Evolutionary conservation across 2,329 filamentous ascomycete species (phyloP).

Genomic region (Chrysoporthe austroafricana): DNA sequence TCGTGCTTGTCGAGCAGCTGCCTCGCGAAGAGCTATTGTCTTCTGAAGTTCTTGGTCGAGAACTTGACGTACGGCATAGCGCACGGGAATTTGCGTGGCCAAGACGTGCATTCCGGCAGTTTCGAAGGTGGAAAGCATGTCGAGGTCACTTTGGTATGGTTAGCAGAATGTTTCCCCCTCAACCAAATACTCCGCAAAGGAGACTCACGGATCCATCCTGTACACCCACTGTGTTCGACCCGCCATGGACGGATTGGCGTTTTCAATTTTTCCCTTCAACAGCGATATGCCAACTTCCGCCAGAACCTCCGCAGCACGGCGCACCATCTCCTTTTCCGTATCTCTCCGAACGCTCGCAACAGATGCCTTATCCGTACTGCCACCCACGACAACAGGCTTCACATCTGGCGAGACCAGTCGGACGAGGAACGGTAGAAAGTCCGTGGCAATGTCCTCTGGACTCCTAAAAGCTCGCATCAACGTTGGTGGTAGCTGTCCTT

Average conservation of each 20-base stretch:
- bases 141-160: slow-evolving; percentile 62
- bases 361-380: slow-evolving; percentile 61
- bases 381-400: slow-evolving; percentile 81
- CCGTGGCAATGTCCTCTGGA: slow-evolving; percentile 74
- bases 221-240: slow-evolving; percentile 76
- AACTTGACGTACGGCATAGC: slow-evolving; percentile 93
- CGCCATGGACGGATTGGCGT: slow-evolving; percentile 44
- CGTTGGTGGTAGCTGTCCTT: slow-evolving; percentile 71
- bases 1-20: slow-evolving; percentile 66
- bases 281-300: slow-evolving; percentile 80
- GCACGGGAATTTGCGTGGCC: slow-evolving; percentile 69
- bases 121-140: slow-evolving; percentile 75
- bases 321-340: slow-evolving; percentile 79
- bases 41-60: slow-evolving; percentile 87
- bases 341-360: slow-evolving; percentile 85
- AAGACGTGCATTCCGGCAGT: slow-evolving; percentile 61
- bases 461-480: slow-evolving; percentile 80
- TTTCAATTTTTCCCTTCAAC: slow-evolving; percentile 79
- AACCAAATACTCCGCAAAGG: slow-evolving; percentile 3
- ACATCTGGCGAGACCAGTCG: slow-evolving; percentile 87
- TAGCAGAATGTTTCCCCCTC: background rate
- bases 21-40: slow-evolving; percentile 68
- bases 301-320: slow-evolving; percentile 79
- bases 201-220: slow-evolving; percentile 87
- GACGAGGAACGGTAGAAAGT: slow-evolving; percentile 82